Percentiles rank a stretch among this genome's conserved stretches.
Conservation (phyloP, 2,329 filamentous ascomycete species). For the Pleoardoris graminearum region DNA sequence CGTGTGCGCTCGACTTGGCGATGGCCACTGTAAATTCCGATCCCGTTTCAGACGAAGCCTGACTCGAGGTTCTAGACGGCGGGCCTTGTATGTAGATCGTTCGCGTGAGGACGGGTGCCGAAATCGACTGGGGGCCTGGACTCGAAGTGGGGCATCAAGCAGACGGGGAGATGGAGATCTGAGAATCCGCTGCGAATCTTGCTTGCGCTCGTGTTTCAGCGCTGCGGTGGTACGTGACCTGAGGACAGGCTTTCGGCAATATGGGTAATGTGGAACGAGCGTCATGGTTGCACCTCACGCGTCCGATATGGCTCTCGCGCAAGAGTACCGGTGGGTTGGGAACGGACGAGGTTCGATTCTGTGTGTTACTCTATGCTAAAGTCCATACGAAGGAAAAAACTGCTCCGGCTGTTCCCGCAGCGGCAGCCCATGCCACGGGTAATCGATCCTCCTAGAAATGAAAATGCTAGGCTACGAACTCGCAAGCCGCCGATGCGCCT, state of each 20-base stretch:
- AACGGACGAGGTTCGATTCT: no score
- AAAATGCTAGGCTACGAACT: neutral
- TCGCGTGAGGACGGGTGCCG: neutral
- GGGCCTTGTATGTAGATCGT: neutral
- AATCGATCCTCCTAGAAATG: neutral
- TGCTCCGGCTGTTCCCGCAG: neutral
- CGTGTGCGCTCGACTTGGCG: no score
- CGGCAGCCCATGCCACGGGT: neutral
- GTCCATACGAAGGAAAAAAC: neutral
- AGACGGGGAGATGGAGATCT: neutral
- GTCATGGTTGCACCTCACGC: no score
- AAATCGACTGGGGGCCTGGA: neutral
- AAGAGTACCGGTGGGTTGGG: no score
- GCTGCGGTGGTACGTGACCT: no score
- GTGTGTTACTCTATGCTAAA: neutral
- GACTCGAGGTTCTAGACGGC: slow-evolving; percentile 6
- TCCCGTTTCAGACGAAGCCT: slow-evolving; percentile 2
- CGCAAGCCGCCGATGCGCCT: neutral
- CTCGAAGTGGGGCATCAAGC: neutral
- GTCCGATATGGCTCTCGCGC: no score
- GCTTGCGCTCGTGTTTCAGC: neutral
- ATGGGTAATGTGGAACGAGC: neutral
- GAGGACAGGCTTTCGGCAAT: no score
- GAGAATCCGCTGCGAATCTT: neutral
- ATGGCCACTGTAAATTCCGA: no score